Percentiles rank a stretch among this genome's conserved stretches.
phyloP scores from a whole-genome alignment of 306 rosid species.

The Malus fusca region DNA sequence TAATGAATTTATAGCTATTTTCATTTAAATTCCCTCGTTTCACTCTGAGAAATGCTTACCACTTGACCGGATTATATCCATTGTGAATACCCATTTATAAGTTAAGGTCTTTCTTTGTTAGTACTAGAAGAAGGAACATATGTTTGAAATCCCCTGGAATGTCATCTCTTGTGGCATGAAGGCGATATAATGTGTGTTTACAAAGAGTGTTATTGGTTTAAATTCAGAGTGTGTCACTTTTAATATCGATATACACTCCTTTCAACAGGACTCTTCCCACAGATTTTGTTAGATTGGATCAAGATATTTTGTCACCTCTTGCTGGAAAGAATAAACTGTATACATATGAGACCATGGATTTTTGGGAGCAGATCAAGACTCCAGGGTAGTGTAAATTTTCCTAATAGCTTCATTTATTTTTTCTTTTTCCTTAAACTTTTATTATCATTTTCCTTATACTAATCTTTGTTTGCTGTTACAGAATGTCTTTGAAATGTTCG shows the following conservation, averaged over 20 bases:
- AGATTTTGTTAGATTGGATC: conserved; percentile 89
- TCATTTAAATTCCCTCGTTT: background rate
- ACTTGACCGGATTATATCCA: background rate
- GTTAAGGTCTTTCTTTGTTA: background rate
- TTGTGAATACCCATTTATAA: background rate
- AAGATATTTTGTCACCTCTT: conserved; percentile 94
- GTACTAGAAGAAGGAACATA: background rate
- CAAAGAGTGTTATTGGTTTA: background rate
- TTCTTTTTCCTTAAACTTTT: conserved; percentile 4
- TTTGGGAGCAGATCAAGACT: conserved; percentile 98
- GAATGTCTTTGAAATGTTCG: conserved; percentile 94
- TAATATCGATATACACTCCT: background rate
- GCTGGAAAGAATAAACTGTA: conserved; percentile 92
- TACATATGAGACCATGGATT: conserved; percentile 76
- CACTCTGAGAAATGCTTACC: background rate
- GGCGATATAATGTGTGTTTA: background rate
- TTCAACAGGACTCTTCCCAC: conserved; percentile 63
- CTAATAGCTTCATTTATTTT: background rate
- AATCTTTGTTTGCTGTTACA: conserved; percentile 33
- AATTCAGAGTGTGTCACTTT: background rate
- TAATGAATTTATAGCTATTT: background rate
- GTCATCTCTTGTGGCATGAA: background rate
- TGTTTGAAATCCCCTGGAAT: background rate
- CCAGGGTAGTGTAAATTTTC: conserved; percentile 56
- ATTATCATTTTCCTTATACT: conserved; percentile 4